Conservation (phyloP, 331 rosid genomes). For the Prunus yedoensis region DNA sequence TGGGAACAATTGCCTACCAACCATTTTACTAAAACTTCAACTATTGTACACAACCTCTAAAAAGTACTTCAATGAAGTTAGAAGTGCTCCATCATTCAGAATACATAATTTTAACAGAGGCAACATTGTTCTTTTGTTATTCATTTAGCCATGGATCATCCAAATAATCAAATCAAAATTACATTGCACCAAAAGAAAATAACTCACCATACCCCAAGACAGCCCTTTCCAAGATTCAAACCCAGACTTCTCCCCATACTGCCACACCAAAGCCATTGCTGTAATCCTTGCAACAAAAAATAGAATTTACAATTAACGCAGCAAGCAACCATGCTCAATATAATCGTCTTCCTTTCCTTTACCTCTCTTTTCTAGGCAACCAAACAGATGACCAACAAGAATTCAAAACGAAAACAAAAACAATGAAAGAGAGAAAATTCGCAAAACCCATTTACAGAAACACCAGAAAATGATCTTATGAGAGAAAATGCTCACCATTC, state of each 20-base stretch:
- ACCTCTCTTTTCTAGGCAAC: not conserved
- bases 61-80: not conserved
- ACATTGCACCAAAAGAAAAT: not conserved
- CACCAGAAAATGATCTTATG: not conserved
- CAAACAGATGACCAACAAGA: not conserved
- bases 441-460: constrained; percentile 1
- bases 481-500: constrained; percentile 55
- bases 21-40: not conserved
- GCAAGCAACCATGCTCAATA: not conserved
- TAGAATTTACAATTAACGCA: not conserved
- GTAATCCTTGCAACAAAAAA: constrained; percentile 56
- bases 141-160: not conserved
- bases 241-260: constrained; percentile 75
- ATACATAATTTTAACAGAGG: not conserved
- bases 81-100: not conserved
- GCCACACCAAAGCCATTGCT: constrained; percentile 98
- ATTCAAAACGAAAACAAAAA: not conserved
- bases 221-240: constrained; percentile 90
- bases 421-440: not conserved
- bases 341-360: not conserved
- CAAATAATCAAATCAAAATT: not conserved
- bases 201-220: constrained; percentile 93
- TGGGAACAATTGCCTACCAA: not conserved
- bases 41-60: not conserved
- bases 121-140: not conserved